These are phyloP conservation scores for Aspergillus sp. DNA, from an alignment of 2,329 filamentous ascomycete genomes.

Conservation along the genomic window DNA sequence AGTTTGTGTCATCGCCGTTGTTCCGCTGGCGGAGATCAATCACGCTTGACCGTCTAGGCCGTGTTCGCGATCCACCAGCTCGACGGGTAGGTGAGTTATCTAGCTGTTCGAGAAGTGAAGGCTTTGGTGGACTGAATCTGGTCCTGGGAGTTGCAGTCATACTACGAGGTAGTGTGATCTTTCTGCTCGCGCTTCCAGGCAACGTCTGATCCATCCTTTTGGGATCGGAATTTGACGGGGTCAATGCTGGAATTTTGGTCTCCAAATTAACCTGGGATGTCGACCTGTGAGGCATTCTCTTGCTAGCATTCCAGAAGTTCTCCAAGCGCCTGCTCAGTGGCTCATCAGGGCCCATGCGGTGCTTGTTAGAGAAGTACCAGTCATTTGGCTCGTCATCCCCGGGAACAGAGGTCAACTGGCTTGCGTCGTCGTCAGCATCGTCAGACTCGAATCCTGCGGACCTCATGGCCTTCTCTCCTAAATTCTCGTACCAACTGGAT, in stretches of 20 bases:
- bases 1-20: slow-evolving; percentile 15
- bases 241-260: slow-evolving; percentile 9
- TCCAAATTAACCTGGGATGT: slow-evolving; percentile 13
- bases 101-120: slow-evolving; percentile 31
- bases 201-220: slow-evolving; percentile 18
- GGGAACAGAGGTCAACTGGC: slow-evolving; percentile 22
- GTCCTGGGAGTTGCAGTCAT: slow-evolving; percentile 29
- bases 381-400: slow-evolving; percentile 23
- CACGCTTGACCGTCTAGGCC: slow-evolving; percentile 14
- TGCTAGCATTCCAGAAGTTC: slow-evolving; percentile 32
- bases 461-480: slow-evolving; percentile 29
- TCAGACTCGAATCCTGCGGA: slow-evolving; percentile 31
- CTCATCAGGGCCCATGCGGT: slow-evolving; percentile 19
- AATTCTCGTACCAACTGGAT: slow-evolving; percentile 24
- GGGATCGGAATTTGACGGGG: slow-evolving; percentile 10
- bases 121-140: slow-evolving; percentile 33
- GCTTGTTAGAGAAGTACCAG: slow-evolving; percentile 22
- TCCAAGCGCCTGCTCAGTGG: slow-evolving; percentile 31
- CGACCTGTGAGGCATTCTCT: slow-evolving; percentile 15
- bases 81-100: slow-evolving; percentile 31
- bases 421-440: slow-evolving; percentile 23
- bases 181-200: slow-evolving; percentile 18
- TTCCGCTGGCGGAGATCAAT: slow-evolving; percentile 11
- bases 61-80: slow-evolving; percentile 21
- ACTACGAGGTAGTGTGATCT: slow-evolving; percentile 26